phyloP scores from a whole-genome alignment of 2,329 filamentous ascomycete genomes.

The Periconia digitata region DNA sequence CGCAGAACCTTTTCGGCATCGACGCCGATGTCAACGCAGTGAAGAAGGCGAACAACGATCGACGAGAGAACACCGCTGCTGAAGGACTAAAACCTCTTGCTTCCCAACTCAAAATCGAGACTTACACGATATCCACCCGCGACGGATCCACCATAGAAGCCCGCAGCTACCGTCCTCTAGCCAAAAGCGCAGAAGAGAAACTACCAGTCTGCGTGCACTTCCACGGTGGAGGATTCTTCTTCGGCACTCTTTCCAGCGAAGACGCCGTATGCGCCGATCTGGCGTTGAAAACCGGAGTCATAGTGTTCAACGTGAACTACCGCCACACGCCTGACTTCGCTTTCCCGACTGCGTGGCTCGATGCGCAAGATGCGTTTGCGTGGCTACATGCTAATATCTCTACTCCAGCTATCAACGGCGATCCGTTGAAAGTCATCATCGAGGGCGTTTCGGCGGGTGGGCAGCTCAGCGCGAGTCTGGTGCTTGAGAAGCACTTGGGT shows the following conservation, averaged over 20 bases:
- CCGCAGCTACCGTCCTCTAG: conserved; percentile 50
- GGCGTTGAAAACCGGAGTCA: conserved; percentile 44
- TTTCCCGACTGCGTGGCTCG: conserved; percentile 58
- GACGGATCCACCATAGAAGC: conserved; percentile 50
- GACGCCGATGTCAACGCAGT: conserved; percentile 17
- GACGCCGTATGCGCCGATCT: conserved; percentile 56
- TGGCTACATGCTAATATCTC: conserved; percentile 55
- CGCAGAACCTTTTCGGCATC: conserved; percentile 23
- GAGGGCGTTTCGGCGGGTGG: conserved; percentile 56
- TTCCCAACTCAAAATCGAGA: conserved; percentile 21
- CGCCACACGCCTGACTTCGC: conserved; percentile 58
- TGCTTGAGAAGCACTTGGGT: conserved; percentile 48
- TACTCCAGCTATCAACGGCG: conserved; percentile 37
- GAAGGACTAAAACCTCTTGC: conserved; percentile 21
- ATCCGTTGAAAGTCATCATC: conserved; percentile 49
- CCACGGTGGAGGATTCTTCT: conserved; percentile 60
- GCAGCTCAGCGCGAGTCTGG: conserved; percentile 52
- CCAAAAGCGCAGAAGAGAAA: conserved; percentile 29
- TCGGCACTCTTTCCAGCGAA: conserved; percentile 57
- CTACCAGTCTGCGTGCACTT: conserved; percentile 53
- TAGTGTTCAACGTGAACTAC: conserved; percentile 60
- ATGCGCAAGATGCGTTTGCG: conserved; percentile 56
- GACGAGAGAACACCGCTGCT: conserved; percentile 21
- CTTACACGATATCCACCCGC: conserved; percentile 44
- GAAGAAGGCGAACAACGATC: conserved; percentile 20